Conservation (phyloP, 2,329 filamentous ascomycete species). For the Pyrenophora tritici-repentis region DNA sequence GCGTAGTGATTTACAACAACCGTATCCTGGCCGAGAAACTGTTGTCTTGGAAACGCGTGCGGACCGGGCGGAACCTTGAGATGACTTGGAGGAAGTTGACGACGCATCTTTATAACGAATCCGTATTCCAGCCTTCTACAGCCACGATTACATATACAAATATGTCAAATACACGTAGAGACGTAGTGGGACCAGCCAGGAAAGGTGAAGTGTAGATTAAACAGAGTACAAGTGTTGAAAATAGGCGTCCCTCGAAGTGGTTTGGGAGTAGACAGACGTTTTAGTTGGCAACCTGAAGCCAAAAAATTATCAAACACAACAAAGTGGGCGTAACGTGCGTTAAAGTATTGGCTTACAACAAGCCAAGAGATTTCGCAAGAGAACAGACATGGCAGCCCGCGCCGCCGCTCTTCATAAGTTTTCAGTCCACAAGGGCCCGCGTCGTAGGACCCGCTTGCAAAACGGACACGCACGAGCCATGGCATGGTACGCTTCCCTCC, state of each 20-base stretch:
- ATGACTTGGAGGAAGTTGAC: conserved; percentile 42
- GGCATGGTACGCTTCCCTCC: conserved; percentile 7
- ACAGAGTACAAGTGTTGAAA: conserved; percentile 10
- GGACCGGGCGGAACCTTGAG: conserved; percentile 41
- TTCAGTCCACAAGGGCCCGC: conserved; percentile 1
- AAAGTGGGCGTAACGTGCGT: conserved; percentile 36
- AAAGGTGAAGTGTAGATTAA: conserved; percentile 23
- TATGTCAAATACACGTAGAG: conserved; percentile 8
- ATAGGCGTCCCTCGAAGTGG: not conserved
- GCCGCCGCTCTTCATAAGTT: too few relatives aligned
- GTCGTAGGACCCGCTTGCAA: not conserved
- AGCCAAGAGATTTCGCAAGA: conserved; percentile 21
- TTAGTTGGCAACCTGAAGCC: conserved; percentile 15
- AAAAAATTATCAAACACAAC: conserved; percentile 16
- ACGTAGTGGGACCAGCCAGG: conserved; percentile 27
- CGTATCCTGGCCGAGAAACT: conserved; percentile 33
- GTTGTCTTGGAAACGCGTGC: conserved; percentile 35
- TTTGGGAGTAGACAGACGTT: conserved; percentile 4
- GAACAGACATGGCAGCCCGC: too few relatives aligned
- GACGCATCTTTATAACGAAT: conserved; percentile 32
- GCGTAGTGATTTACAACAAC: conserved; percentile 44
- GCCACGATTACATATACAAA: conserved; percentile 29
- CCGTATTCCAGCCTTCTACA: not conserved
- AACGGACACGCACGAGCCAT: conserved; percentile 2
- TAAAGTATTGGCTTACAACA: conserved; percentile 38